phyloP scores from a whole-genome alignment of 306 rosid genomes.

The Canavalia ensiformis region DNA sequence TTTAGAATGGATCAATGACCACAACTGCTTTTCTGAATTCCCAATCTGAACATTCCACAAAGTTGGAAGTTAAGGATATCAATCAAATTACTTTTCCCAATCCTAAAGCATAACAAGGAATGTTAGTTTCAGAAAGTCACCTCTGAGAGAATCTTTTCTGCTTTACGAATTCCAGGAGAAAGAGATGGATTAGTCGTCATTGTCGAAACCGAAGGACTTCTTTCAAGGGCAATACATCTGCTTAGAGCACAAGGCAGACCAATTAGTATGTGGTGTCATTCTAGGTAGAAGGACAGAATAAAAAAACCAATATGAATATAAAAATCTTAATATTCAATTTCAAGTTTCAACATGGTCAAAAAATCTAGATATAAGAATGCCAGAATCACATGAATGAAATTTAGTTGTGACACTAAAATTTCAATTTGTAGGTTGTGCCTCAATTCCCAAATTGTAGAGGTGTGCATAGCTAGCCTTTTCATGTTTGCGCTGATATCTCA shows the following conservation, averaged over 20 bases:
- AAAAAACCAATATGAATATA: slow-evolving; percentile 13
- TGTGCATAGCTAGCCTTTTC: background rate
- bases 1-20: slow-evolving; percentile 78
- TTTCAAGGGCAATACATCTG: slow-evolving; percentile 44
- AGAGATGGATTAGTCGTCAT: slow-evolving; percentile 56
- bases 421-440: background rate
- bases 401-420: background rate
- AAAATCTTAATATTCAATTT: slow-evolving; percentile 22
- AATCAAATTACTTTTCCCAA: slow-evolving; percentile 6
- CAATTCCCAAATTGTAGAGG: slow-evolving; percentile 4
- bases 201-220: slow-evolving; percentile 34
- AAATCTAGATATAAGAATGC: background rate
- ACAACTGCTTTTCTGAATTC: slow-evolving; percentile 71
- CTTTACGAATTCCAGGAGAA: slow-evolving; percentile 55
- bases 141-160: slow-evolving; percentile 61
- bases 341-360: background rate
- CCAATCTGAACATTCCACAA: slow-evolving; percentile 64
- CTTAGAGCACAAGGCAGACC: slow-evolving; percentile 45
- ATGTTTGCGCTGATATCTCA: background rate
- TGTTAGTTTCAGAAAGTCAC: slow-evolving; percentile 54
- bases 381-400: slow-evolving; percentile 20
- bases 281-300: slow-evolving; percentile 10
- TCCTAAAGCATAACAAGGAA: slow-evolving; percentile 32
- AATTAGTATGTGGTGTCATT: slow-evolving; percentile 34
- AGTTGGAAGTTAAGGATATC: slow-evolving; percentile 35